Evolutionary conservation across 306 rosid species (phyloP), one percentile per base, ranked within the genome.

Genomic region (Malus asiatica): DNA sequence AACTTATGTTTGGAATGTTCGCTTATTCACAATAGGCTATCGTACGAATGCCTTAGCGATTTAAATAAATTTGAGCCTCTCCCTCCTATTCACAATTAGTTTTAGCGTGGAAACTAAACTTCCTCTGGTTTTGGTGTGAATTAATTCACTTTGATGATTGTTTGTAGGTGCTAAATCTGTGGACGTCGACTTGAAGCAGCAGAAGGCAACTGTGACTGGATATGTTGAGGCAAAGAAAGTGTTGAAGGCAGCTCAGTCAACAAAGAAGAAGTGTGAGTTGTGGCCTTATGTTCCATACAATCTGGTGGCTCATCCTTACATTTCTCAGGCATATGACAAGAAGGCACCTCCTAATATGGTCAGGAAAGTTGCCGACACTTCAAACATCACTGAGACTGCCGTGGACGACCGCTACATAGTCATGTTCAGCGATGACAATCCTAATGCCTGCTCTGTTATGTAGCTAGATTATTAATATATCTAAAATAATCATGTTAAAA

Each of bases 331-430:
- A 0, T 95, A 95, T 38, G 98, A 95, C 77, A 95, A 95, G 91
- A 95, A 95, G 67, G 98, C 98, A 0, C 98, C 98, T 25, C 93
- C 98, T 3, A 95, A 95, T 67, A 95, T 95, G 98, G 98, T 95
- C 11, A 85, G 98, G 29, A 70, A 63, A 20, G 88, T 90, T 18
- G 86, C 91, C 35, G 81, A 88, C 81, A 75, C 97, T 19, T 86
- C 83, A 81, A 83, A 76, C 30, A 44, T 89, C 27, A 57, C 81
- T 1, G 96, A 90, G 80, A 80, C 88, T 62, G 87, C 88, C 48
- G 68, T 95, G 2, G 95, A 95, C 38, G 88, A 88, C 52, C 55
- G 29, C 59, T 95, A 95, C 77, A 70, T 72, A 23, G 51, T 66
- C 42, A 84, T 90, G 78, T 90, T 95, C 79, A 95, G 96, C 30